These are phyloP conservation scores for Ichthyophthirius multifiliis DNA, from an alignment of 169 alveolate genomes.

Conservation along the genomic window DNA sequence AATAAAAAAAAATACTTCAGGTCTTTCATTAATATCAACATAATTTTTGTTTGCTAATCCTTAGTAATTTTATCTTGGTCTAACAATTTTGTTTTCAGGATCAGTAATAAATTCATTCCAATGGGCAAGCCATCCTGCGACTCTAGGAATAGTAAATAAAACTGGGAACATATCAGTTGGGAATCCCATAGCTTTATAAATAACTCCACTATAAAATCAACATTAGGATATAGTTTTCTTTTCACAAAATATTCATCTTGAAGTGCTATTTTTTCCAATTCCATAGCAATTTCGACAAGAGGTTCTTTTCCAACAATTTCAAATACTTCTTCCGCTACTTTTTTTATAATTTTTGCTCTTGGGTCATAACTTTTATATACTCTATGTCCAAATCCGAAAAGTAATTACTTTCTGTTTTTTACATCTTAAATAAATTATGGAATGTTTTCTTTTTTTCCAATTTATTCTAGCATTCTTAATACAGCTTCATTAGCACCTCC, in stretches of 20 bases:
- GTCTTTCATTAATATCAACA: conserved; percentile 50
- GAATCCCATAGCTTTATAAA: conserved; percentile 77
- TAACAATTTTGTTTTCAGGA: conserved; percentile 71
- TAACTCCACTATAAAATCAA: conserved; percentile 77
- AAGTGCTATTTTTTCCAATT: conserved; percentile 70
- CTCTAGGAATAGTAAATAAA: conserved; percentile 75
- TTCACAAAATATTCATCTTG: conserved; percentile 66
- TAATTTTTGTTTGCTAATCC: conserved; percentile 56
- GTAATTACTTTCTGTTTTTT: conserved; percentile 53
- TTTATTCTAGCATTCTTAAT: conserved; percentile 71
- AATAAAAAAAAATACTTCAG: background rate
- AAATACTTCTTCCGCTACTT: conserved; percentile 69
- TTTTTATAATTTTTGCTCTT: conserved; percentile 68
- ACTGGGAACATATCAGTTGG: conserved; percentile 81
- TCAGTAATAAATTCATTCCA: conserved; percentile 74
- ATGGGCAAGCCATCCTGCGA: conserved; percentile 84
- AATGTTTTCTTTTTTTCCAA: conserved; percentile 70
- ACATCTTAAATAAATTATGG: conserved; percentile 71
- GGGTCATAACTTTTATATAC: conserved; percentile 79
- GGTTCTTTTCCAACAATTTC: conserved; percentile 73
- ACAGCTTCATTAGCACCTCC: conserved; percentile 86
- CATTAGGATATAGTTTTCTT: conserved; percentile 74
- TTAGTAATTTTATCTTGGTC: conserved; percentile 73
- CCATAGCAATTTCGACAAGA: conserved; percentile 75
- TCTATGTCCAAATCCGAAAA: conserved; percentile 82